A percentile compares a stretch with the other conserved stretches of the same genome.
Conservation (phyloP, 2,329 filamentous ascomycete genomes). For the Plectosphaerella sp. region DNA sequence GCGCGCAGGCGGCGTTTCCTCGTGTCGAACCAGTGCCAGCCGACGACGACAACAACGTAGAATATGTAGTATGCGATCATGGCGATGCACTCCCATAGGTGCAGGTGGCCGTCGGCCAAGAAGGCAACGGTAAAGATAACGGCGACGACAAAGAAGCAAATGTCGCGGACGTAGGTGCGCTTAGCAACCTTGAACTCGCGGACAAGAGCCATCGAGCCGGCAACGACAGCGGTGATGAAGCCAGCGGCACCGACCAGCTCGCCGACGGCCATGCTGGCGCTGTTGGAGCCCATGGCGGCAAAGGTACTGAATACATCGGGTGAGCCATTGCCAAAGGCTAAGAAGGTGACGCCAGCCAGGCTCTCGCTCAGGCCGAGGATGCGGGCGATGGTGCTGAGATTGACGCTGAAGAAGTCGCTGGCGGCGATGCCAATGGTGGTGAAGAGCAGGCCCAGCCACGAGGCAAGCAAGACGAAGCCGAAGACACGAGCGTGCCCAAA, state of each 20-base stretch:
- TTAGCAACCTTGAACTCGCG: constrained; percentile 87
- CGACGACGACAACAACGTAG: constrained; percentile 83
- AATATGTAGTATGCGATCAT: constrained; percentile 93
- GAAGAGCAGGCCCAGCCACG: constrained; percentile 88
- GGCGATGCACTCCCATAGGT: constrained; percentile 80
- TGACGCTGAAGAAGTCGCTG: constrained; percentile 97
- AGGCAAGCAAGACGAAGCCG: constrained; percentile 72
- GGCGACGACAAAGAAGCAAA: constrained; percentile 86
- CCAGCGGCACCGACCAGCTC: constrained; percentile 92
- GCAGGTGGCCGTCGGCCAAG: constrained; percentile 75
- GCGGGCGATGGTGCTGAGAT: constrained; percentile 86
- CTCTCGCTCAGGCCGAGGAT: constrained; percentile 93
- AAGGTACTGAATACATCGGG: constrained; percentile 99
- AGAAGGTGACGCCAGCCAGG: constrained; percentile 90
- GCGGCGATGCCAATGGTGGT: constrained; percentile 96
- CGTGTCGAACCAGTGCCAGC: constrained; percentile 84
- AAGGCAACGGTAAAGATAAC: constrained; percentile 85
- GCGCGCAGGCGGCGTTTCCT: constrained; percentile 55
- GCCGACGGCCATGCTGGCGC: constrained; percentile 92
- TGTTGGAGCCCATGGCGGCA: constrained; percentile 94
- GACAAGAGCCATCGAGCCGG: constrained; percentile 96
- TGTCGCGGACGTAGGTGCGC: constrained; percentile 86
- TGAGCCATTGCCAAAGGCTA: constrained; percentile 96
- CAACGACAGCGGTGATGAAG: constrained; percentile 95
- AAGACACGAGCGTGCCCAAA: constrained; percentile 64